phyloP scores from a whole-genome alignment of 805 yeast species.

The Helenozyma rhizophorensis region DNA sequence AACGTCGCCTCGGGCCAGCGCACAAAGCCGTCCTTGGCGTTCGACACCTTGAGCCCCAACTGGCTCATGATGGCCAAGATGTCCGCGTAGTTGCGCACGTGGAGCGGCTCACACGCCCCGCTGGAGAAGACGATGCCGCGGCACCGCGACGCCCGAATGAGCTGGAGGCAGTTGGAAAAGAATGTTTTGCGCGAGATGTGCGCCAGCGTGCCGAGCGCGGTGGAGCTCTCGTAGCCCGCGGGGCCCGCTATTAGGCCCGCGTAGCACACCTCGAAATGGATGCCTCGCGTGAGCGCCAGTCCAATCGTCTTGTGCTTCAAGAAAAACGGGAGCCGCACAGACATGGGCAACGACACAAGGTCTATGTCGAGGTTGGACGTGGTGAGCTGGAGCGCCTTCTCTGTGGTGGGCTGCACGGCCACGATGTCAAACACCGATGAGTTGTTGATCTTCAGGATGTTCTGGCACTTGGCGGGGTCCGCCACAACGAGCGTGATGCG shows the following conservation, averaged over 20 bases:
- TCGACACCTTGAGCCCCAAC: conserved; percentile 64
- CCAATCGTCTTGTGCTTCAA: conserved; percentile 81
- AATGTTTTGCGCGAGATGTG: conserved; percentile 53
- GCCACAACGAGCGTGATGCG: conserved; percentile 73
- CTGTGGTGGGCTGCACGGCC: conserved; percentile 76
- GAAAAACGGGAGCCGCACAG: conserved; percentile 64
- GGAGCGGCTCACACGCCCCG: conserved; percentile 59
- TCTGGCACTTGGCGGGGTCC: conserved; percentile 75
- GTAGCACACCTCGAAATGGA: conserved; percentile 77
- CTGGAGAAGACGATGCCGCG: conserved; percentile 77
- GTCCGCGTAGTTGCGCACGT: conserved; percentile 65
- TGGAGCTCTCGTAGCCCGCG: conserved; percentile 21
- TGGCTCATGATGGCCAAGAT: conserved; percentile 59
- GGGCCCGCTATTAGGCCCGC: conserved; percentile 44
- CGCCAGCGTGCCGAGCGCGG: conserved; percentile 17
- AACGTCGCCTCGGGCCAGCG: conserved; percentile 61
- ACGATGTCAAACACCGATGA: conserved; percentile 61
- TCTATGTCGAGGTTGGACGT: conserved; percentile 78
- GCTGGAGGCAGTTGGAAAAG: conserved; percentile 66
- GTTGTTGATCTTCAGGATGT: conserved; percentile 42
- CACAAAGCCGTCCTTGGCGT: conserved; percentile 56
- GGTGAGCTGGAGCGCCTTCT: conserved; percentile 71
- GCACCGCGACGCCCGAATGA: conserved; percentile 75
- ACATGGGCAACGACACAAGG: conserved; percentile 67
- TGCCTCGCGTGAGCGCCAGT: conserved; percentile 78